Evolutionary conservation across 2,329 filamentous ascomycete species (phyloP).

Genomic region (Xenosphaeropsis pyriputrescens): DNA sequence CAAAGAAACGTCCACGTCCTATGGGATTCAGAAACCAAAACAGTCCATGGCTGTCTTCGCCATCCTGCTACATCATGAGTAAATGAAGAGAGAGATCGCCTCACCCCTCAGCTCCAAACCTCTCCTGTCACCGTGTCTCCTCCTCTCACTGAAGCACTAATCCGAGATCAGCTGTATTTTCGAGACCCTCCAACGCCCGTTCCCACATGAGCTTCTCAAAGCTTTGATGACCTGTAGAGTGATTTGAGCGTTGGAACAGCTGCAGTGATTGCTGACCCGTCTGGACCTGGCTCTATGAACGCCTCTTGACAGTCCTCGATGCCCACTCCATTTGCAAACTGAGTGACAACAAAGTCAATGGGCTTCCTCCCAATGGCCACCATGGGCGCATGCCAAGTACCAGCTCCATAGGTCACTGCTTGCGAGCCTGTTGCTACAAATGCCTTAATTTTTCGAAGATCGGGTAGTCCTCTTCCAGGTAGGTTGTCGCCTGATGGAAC

Average conservation of each 20-base stretch:
- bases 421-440: slow-evolving; percentile 68
- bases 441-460: slow-evolving; percentile 53
- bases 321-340: slow-evolving; percentile 72
- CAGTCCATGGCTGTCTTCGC: no score
- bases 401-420: slow-evolving; percentile 82
- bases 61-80: no score
- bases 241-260: slow-evolving; percentile 5
- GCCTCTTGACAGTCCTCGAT: slow-evolving; percentile 85
- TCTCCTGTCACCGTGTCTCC: no score
- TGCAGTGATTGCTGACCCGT: slow-evolving; percentile 5
- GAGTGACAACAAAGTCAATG: slow-evolving; percentile 78
- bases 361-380: slow-evolving; percentile 58
- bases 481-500: slow-evolving; percentile 13
- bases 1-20: no score
- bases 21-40: no score
- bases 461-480: slow-evolving; percentile 38
- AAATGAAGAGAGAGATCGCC: no score
- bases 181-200: no score
- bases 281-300: slow-evolving; percentile 6
- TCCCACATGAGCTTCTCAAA: no score
- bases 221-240: no score
- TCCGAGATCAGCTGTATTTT: no score
- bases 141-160: no score
- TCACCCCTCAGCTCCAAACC: no score
- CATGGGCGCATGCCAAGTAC: slow-evolving; percentile 96